These are phyloP conservation scores for Lecanoromycetidae sp. DNA, from an alignment of 2,329 filamentous ascomycete genomes.

Conservation along the genomic window DNA sequence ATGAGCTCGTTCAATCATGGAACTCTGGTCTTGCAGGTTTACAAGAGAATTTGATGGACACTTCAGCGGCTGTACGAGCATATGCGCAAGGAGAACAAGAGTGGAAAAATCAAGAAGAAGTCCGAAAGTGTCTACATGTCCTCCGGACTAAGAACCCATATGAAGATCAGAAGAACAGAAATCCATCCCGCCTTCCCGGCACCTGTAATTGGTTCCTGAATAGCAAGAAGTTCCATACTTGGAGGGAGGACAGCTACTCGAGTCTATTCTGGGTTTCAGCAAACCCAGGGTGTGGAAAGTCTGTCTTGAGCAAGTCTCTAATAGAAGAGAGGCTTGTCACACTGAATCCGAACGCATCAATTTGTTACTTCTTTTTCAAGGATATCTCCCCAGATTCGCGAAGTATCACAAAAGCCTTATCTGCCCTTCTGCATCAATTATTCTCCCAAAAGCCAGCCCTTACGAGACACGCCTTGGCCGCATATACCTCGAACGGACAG, in stretches of 20 bases:
- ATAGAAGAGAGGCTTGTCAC: slow-evolving; percentile 23
- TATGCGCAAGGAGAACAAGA: not conserved
- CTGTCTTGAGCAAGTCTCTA: slow-evolving; percentile 23
- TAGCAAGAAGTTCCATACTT: slow-evolving; percentile 22
- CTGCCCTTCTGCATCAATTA: slow-evolving; percentile 11
- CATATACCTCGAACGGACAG: not conserved
- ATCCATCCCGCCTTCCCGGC: slow-evolving; percentile 21
- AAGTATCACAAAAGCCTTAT: slow-evolving; percentile 1
- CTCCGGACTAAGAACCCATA: slow-evolving; percentile 16
- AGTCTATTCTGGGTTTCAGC: slow-evolving; percentile 26
- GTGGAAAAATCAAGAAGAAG: not conserved
- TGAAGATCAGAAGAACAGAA: slow-evolving; percentile 23
- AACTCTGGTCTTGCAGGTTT: not conserved
- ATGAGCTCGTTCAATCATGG: not conserved
- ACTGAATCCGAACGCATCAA: slow-evolving; percentile 16
- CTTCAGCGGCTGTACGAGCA: not conserved
- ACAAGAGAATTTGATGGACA: not conserved
- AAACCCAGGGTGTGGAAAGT: slow-evolving; percentile 28
- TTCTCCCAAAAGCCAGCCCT: not conserved
- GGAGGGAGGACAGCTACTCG: slow-evolving; percentile 20
- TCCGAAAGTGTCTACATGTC: not conserved
- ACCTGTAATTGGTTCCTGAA: slow-evolving; percentile 28
- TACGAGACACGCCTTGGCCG: not conserved
- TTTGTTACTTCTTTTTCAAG: slow-evolving; percentile 30
- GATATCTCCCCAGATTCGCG: slow-evolving; percentile 19